Evolutionary conservation across 768 basidiomycete genomes (phyloP), one percentile per base, ranked within the genome.

Genomic region (Pleurotus djamor): DNA sequence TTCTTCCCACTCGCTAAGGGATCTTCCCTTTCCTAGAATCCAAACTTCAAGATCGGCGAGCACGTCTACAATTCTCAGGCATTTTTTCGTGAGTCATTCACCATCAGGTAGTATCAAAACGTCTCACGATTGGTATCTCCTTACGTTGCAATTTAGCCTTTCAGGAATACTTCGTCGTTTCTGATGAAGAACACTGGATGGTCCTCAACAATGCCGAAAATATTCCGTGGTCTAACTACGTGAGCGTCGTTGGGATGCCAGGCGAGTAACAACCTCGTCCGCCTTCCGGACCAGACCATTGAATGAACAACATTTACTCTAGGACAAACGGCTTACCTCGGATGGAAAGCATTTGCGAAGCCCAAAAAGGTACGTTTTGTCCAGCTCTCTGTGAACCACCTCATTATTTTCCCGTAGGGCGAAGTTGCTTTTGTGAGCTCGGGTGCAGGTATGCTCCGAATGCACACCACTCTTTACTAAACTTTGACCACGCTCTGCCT

Each of bases 161-260:
- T 17, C 45, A 33, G 33, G 61, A 78, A 79, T 67, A 4, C 77
- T 77, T 67, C 67, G 73, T 47, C 70, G 83, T 63, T 84, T 82
- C 60, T n/a, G 47, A 51, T 16, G 34, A 37, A 1, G 37, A 48
- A 32, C 17, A 21, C n/a, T 63, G 70, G 52, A 43, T 49, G 3
- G 60, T 77, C 5, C 58, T 83, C 43, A 59, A 78, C 38, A 81
- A 83, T 61, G 68, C 75, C 57, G 63, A 76, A 35, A 72, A 75
- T 4, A 66, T 85, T 4, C 82, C 83, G 0, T 84, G 79, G 81
- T 73, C 76, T 0, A 70, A 70, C 0, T 83, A 78, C 62, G 65
- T 83, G 33, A 83, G 85, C 13, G 77, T 79, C 1, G 72, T 76
- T 2, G 85, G 85, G 10, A 84, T 84, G 81, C 77, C 83, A 70